Evolutionary conservation across 2,329 filamentous ascomycete genomes (phyloP), one percentile per base, ranked within the genome.

Genomic region (Aulographum hederae): DNA sequence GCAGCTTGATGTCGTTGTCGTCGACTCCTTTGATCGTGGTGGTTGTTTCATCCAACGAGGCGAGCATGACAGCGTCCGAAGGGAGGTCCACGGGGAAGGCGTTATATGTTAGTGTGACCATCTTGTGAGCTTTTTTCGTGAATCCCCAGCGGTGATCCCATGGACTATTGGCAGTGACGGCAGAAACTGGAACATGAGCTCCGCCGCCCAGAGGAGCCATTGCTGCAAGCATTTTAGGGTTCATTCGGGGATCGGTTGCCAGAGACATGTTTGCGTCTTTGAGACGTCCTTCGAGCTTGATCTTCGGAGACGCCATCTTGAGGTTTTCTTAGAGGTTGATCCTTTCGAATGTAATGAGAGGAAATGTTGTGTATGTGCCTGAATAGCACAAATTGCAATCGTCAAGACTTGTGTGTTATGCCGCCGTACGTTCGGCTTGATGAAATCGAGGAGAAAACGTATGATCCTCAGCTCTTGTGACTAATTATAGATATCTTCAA

Each of bases 21-120:
- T 46, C 43, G 18, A 37, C 37, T 20, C 36, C 39, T 5, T 39
- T 31, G 34, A 43, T 39, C 3, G 35, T 41, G 10, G 8, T 25
- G 21, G n/a, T n/a, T n/a, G n/a, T n/a, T 25, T 25, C 21, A 8
- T 8, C 21, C n/a, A n/a, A 8, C 21, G 21, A 25, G 8, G 8
- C n/a, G 21, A 8, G 21, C 21, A 8, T 25, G 8, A n/a, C n/a
- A n/a, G 8, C 21, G 21, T 25, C 21, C 21, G 8, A 8, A 8
- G 21, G 21, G 8, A 25, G 21, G 8, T 25, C 21, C n/a, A n/a
- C n/a, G 8, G 21, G 21, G 8, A 25, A 25, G n/a, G 21, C 21
- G 8, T 25, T n/a, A n/a, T 25, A 25, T n/a, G n/a, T 25, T 25
- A 25, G n/a, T n/a, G 21, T 25, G n/a, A n/a, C 21, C 21, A 25